Evolutionary conservation across 2,329 filamentous ascomycete genomes (phyloP).

Genomic region (Cercospora berteroae): DNA sequence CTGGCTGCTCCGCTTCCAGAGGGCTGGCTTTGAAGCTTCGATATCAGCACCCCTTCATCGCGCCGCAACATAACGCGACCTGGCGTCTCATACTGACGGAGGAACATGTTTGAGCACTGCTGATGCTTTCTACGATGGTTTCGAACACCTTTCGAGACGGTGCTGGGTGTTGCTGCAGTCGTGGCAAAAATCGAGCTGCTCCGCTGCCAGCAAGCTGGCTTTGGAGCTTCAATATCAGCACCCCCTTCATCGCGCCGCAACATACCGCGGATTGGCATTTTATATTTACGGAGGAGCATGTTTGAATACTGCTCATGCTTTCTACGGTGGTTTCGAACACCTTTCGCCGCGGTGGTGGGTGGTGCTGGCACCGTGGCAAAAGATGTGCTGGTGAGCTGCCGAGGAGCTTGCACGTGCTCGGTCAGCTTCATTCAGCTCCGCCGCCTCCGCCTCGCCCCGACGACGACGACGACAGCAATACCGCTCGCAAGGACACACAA

Average conservation of each 20-base stretch:
- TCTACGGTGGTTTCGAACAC: not conserved
- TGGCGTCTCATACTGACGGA: no score
- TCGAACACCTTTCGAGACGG: no score
- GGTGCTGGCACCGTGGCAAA: not conserved
- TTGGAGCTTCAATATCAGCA: not conserved
- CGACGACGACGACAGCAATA: not conserved
- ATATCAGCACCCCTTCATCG: not conserved
- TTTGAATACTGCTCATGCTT: not conserved
- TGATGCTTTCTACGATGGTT: no score
- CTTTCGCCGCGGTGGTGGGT: not conserved
- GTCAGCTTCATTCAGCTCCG: not conserved
- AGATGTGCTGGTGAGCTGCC: not conserved
- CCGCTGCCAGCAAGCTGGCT: not conserved
- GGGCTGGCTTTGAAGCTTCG: not conserved
- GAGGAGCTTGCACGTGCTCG: not conserved
- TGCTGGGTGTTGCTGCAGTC: no score
- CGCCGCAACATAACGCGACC: not conserved
- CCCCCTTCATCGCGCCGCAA: not conserved
- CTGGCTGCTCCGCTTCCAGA: not conserved
- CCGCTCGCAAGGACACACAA: not conserved
- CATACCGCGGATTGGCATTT: not conserved
- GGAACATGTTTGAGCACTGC: no score
- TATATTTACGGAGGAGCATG: not conserved
- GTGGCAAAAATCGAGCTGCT: not conserved
- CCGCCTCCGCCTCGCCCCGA: not conserved